These are phyloP conservation scores for Lineolata rhizophorae DNA, from an alignment of 495 filamentous ascomycete species.

Conservation along the genomic window DNA sequence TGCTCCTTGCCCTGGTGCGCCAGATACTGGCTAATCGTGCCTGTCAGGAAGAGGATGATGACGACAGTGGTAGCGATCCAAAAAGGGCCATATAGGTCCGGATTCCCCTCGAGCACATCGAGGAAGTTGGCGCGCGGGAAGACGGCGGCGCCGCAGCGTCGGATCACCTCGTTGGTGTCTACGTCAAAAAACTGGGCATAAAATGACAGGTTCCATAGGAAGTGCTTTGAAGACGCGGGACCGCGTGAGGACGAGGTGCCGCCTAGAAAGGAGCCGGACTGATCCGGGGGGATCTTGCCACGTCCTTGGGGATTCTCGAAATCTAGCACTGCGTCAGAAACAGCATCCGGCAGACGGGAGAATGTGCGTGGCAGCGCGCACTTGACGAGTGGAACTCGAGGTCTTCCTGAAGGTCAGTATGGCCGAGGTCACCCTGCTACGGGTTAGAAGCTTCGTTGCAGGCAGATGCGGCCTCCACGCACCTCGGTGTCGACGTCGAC, in stretches of 20 bases:
- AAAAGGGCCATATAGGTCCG: conserved; percentile 85
- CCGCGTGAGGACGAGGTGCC: conserved; percentile 5
- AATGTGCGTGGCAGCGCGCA: conserved; percentile 20
- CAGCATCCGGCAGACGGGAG: too few relatives aligned
- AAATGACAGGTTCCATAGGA: conserved; percentile 79
- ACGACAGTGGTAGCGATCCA: conserved; percentile 98
- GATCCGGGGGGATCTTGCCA: conserved; percentile 42
- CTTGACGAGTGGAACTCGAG: conserved; percentile 95
- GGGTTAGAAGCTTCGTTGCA: conserved; percentile 8
- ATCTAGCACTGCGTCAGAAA: too few relatives aligned
- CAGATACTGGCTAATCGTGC: conserved; percentile 81
- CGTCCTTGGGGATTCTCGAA: conserved; percentile 28
- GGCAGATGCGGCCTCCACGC: conserved; percentile 1
- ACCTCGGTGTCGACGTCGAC: conserved; percentile 92
- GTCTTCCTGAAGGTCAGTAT: conserved; percentile 94
- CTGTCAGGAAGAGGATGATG: conserved; percentile 82
- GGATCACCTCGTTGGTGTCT: conserved; percentile 68
- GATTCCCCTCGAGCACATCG: conserved; percentile 90
- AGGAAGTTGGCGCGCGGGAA: conserved; percentile 87
- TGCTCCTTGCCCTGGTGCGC: conserved; percentile 33
- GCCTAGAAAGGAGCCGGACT: conserved; percentile 19
- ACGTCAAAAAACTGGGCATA: conserved; percentile 98
- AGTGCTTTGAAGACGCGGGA: conserved; percentile 42
- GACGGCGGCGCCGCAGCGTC: conserved; percentile 61
- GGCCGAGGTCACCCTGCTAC: conserved; percentile 75